phyloP scores from a whole-genome alignment of 805 yeast species.

The Candida tammaniensis region DNA sequence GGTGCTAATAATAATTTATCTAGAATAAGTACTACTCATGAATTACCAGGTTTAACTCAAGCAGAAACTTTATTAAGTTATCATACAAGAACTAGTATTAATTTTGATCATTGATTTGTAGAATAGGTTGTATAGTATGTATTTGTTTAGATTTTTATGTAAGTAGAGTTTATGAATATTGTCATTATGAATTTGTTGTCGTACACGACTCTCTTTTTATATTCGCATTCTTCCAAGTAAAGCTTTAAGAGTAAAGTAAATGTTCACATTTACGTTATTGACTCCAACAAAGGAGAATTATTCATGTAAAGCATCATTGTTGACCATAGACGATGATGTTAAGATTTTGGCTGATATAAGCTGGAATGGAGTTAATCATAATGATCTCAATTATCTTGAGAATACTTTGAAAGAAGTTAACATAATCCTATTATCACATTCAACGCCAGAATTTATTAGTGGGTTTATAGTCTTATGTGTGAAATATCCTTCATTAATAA shows the following conservation, averaged over 20 bases:
- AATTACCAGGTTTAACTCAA: conserved; percentile 47
- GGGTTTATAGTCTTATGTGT: conserved; percentile 69
- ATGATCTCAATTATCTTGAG: conserved; percentile 33
- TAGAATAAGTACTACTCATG: conserved; percentile 44
- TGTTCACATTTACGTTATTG: conserved; percentile 38
- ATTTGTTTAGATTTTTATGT: conserved; percentile 1
- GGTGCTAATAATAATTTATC: conserved; percentile 30
- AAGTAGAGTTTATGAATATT: too few relatives aligned
- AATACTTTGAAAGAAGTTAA: conserved; percentile 47
- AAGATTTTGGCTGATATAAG: conserved; percentile 69
- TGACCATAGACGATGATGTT: conserved; percentile 54
- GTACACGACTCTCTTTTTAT: not conserved
- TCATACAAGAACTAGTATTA: conserved; percentile 40
- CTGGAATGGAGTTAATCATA: conserved; percentile 56
- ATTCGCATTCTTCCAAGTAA: too few relatives aligned
- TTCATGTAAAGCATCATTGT: conserved; percentile 43
- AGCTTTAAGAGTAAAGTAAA: too few relatives aligned
- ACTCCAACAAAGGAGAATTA: conserved; percentile 25
- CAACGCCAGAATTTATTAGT: conserved; percentile 75
- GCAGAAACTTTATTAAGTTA: conserved; percentile 47
- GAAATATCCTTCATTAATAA: conserved; percentile 52
- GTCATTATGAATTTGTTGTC: too few relatives aligned
- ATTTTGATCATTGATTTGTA: conserved; percentile 20
- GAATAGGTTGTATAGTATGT: too few relatives aligned
- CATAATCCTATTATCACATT: conserved; percentile 78